Evolutionary conservation across 768 basidiomycete species (phyloP), one percentile per base, ranked within the genome.

Genomic region (Suillus alpinus): DNA sequence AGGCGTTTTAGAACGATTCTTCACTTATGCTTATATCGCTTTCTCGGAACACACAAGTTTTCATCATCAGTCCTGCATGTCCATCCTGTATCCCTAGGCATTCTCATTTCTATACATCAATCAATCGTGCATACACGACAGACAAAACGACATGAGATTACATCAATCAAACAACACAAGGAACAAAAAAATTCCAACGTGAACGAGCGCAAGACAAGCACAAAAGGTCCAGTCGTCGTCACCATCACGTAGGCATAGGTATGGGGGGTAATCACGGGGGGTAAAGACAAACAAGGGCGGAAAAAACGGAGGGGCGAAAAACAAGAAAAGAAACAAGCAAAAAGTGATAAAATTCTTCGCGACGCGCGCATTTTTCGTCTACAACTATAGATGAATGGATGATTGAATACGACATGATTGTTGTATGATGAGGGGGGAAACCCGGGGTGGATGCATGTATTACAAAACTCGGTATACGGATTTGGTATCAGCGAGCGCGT

Each of bases 381-480:
- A 55, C 23, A 50, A 55, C 34, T 53, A 37, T 55, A 36, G 53
- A 26, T 55, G 53, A 23, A 23, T 53, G 36, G 39, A 9, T 55
- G 37, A 23, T 39, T 53, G 37, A 16, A 55, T 55, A 55, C 26
- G 37, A 55, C 37, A 55, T 29, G 53, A 29, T 55, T 37, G 53
- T 29, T 39, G 53, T 55, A 29, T 39, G 53, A 53, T 53, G 8
- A 10, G 39, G 39, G 39, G 37, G 4, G 26, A 26, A 32, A 51
- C 49, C 12, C 23, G 37, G 18, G 56, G 40, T 57, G 39, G 39
- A 60, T 60, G 59, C 59, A 60, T 26, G 56, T 31, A 55, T 60
- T 37, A 60, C 37, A 59, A 39, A n/a, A 55, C 53, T 55, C 53
- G 53, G 53, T 55, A 55, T 55, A 55, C 53, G 53, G 37, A 56